These are phyloP conservation scores for Anacardium occidentale DNA, from an alignment of 345 rosid species.

Conservation along the genomic window DNA sequence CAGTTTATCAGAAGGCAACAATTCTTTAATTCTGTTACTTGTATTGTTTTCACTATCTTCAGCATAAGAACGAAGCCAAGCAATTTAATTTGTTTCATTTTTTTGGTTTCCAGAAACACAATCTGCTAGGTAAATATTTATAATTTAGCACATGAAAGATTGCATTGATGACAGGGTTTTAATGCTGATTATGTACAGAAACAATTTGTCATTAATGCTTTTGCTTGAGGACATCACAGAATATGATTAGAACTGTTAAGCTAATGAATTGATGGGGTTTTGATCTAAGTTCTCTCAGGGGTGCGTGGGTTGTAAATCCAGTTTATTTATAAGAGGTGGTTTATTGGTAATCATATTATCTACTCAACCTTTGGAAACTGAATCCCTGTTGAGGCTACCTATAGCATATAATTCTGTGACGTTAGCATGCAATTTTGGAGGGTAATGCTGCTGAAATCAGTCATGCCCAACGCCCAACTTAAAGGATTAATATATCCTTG, in stretches of 20 bases:
- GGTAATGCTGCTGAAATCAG: not conserved
- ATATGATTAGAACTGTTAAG: not conserved
- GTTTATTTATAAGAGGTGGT: not conserved
- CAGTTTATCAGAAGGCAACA: not conserved
- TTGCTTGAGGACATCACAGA: not conserved
- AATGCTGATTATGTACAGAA: not conserved
- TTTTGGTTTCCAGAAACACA: not conserved
- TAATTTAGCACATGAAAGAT: not conserved
- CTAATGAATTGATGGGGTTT: not conserved
- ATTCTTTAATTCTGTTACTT: not conserved
- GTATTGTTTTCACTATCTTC: not conserved
- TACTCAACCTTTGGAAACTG: not conserved
- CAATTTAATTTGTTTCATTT: not conserved
- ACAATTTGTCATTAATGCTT: not conserved
- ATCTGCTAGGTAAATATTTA: not conserved
- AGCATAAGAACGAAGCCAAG: not conserved
- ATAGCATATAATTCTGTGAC: not conserved
- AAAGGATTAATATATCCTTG: not conserved
- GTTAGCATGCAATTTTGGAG: not conserved
- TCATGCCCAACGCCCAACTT: not conserved
- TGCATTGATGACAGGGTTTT: not conserved
- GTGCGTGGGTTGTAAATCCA: not conserved
- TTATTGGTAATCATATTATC: not conserved
- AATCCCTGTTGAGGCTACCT: not conserved
- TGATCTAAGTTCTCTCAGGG: constrained; percentile 3